Base-by-base conservation (phyloP, 2,329 filamentous ascomycete genomes). In the Bipolaris sorokiniana region DNA sequence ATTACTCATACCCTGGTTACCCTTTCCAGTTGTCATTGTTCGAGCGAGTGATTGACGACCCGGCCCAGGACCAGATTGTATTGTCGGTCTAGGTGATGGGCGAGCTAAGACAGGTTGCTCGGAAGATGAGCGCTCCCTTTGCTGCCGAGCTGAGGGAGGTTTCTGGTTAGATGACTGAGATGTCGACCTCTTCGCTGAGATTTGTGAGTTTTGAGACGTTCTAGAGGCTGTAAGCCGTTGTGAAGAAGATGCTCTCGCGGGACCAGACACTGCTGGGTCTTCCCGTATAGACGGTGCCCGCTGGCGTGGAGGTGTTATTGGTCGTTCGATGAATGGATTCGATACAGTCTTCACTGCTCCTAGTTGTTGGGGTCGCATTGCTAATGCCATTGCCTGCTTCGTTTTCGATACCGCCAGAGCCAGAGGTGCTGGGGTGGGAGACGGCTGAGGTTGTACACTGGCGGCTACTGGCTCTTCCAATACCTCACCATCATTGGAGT, bases 11-110 rank as follows among this genome's bases (percentile, higher is more conserved):
- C 56, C 59, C 13, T 57, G 57, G 11, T 62, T 66, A 9, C 50
- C 54, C 2, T 48, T 54, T 7, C 65, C 66, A 18, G 59, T 62
- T 1, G 65, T 65, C 65, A 68, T 70, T 13, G 66, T 70, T 15
- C 63, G 40, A n/a, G 61, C 53, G 33, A 66, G 61, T 0, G 63
- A 57, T 37, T 46, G 63, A 4, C 57, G 51, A 1, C 54, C 38
- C 0, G 60, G 33, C 7, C 41, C 18, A 16, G 54, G 58, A 28
- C 42, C 60, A n/a, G 63, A 52, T 13, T 56, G 54, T 5, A 57
- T 9, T 18, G 28, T 31, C 28, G 61, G 38, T 13, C 56, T 51
- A 9, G 63, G 58, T 6, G 54, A 58, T 11, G 53, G 31, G 23
- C 54, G 51, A 15, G 54, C 31, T 22, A 48, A 42, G 22, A 41